A percentile compares a stretch with the other conserved stretches of the same genome.
These are phyloP conservation scores for Xylaria cubensis DNA, from an alignment of 495 filamentous ascomycete species.

Conservation along the genomic window DNA sequence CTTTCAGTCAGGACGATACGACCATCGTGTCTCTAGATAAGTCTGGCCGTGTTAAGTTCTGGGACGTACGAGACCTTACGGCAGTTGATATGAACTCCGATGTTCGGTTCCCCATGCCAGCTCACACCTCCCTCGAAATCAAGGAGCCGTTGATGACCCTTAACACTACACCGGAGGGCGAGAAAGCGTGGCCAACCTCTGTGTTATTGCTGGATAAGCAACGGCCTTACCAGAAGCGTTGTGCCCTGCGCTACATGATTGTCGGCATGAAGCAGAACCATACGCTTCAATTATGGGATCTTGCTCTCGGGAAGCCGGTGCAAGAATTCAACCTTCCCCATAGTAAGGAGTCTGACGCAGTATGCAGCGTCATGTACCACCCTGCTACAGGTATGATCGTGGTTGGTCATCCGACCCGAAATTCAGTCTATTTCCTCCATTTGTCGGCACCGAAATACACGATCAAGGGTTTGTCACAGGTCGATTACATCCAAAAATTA, in stretches of 20 bases:
- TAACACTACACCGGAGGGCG: slow-evolving; percentile 74
- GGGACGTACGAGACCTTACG: slow-evolving; percentile 86
- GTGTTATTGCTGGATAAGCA: slow-evolving; percentile 95
- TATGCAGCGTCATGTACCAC: slow-evolving; percentile 95
- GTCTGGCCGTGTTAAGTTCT: slow-evolving; percentile 92
- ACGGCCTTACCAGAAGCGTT: slow-evolving; percentile 83
- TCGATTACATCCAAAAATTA: slow-evolving; percentile 79
- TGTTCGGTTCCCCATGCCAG: slow-evolving; percentile 54
- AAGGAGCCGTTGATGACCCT: slow-evolving; percentile 79
- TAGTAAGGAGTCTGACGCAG: slow-evolving; percentile 93
- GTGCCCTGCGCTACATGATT: slow-evolving; percentile 89
- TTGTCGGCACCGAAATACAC: slow-evolving; percentile 92
- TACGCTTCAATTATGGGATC: slow-evolving; percentile 98
- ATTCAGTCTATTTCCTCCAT: slow-evolving; percentile 96
- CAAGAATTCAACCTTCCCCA: slow-evolving; percentile 97
- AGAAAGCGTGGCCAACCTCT: slow-evolving; percentile 95
- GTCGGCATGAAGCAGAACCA: slow-evolving; percentile 99
- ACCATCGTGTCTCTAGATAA: slow-evolving; percentile 96
- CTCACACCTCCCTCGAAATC: slow-evolving; percentile 69
- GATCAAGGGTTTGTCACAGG: slow-evolving; percentile 79
- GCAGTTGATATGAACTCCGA: slow-evolving; percentile 62
- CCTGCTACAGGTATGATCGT: slow-evolving; percentile 87
- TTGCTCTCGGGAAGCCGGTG: slow-evolving; percentile 90
- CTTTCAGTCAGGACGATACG: slow-evolving; percentile 94
- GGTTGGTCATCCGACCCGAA: slow-evolving; percentile 94